Conservation (phyloP, 2,329 filamentous ascomycete species). For the Cladophialophora yegresii region DNA sequence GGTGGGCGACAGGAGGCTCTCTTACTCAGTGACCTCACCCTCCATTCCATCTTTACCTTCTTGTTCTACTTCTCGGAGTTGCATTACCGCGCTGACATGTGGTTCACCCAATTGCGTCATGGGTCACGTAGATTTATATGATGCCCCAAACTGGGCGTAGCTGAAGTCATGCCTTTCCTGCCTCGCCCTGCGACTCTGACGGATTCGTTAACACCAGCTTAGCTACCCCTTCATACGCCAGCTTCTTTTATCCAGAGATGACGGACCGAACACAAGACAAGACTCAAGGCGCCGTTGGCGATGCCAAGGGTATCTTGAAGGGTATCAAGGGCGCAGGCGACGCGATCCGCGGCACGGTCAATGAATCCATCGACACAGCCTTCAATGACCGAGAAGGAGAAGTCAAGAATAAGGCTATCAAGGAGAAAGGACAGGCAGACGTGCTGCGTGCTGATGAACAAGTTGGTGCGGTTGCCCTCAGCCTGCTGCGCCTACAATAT, state of each 20-base stretch:
- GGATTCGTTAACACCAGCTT: background rate
- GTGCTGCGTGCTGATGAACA: slow-evolving; percentile 21
- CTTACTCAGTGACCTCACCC: background rate
- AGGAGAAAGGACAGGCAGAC: slow-evolving; percentile 28
- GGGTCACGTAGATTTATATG: background rate
- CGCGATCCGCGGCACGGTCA: slow-evolving; percentile 29
- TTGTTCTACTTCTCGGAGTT: background rate
- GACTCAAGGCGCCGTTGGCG: slow-evolving; percentile 17
- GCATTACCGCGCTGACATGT: background rate
- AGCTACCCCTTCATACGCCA: background rate
- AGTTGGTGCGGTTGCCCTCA: slow-evolving; percentile 4
- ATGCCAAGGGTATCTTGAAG: slow-evolving; percentile 26
- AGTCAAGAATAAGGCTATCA: slow-evolving; percentile 23
- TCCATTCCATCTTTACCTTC: background rate
- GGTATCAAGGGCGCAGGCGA: slow-evolving; percentile 31
- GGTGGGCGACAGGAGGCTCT: too few relatives aligned
- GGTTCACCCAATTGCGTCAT: background rate
- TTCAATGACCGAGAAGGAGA: slow-evolving; percentile 29
- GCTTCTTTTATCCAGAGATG: slow-evolving; percentile 9
- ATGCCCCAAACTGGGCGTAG: background rate
- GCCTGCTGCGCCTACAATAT: background rate
- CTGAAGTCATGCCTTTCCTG: background rate
- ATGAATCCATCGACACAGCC: slow-evolving; percentile 26
- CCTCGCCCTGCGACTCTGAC: background rate
- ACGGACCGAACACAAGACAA: slow-evolving; percentile 26